Evolutionary conservation across 768 basidiomycete species (phyloP).

Genomic region (Gautieria morchelliformis): DNA sequence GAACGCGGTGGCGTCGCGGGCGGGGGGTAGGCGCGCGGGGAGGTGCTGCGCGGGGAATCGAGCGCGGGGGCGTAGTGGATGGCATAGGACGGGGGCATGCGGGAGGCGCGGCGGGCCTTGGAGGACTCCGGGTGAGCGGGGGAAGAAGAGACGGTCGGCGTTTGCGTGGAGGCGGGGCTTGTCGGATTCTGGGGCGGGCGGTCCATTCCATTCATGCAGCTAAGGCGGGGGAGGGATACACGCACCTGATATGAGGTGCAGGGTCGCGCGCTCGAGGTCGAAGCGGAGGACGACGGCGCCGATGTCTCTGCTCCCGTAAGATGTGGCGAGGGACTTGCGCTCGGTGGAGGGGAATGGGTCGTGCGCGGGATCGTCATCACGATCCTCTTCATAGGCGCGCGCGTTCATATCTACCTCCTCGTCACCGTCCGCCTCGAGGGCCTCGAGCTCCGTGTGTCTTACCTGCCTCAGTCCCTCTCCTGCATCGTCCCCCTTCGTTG

Average conservation of each 20-base stretch:
- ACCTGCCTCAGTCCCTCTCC: too few species aligned
- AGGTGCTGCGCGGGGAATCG: not conserved
- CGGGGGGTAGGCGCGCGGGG: slow-evolving; percentile 10
- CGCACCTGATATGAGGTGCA: too few species aligned
- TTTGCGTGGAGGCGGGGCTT: slow-evolving; percentile 61
- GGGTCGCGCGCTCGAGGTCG: too few species aligned
- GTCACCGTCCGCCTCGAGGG: not conserved
- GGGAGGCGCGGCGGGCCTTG: too few species aligned
- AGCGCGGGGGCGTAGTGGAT: slow-evolving; percentile 4
- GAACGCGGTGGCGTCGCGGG: slow-evolving; percentile 76
- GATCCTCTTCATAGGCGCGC: not conserved
- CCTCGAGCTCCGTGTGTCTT: not conserved
- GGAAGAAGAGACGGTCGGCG: slow-evolving; percentile 57
- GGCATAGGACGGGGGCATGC: too few species aligned
- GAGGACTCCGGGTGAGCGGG: not conserved
- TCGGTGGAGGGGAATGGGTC: slow-evolving; percentile 18
- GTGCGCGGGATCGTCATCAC: slow-evolving; percentile 12
- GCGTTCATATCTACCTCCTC: not conserved
- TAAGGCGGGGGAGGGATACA: too few species aligned
- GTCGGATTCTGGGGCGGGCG: too few species aligned
- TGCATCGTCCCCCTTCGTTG: too few species aligned
- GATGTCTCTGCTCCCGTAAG: slow-evolving; percentile 64
- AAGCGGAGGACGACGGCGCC: slow-evolving; percentile 70
- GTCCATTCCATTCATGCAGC: too few species aligned
- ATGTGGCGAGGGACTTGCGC: slow-evolving; percentile 69